Base-by-base conservation (phyloP, 345 rosid species). In the Salix dunnii region DNA sequence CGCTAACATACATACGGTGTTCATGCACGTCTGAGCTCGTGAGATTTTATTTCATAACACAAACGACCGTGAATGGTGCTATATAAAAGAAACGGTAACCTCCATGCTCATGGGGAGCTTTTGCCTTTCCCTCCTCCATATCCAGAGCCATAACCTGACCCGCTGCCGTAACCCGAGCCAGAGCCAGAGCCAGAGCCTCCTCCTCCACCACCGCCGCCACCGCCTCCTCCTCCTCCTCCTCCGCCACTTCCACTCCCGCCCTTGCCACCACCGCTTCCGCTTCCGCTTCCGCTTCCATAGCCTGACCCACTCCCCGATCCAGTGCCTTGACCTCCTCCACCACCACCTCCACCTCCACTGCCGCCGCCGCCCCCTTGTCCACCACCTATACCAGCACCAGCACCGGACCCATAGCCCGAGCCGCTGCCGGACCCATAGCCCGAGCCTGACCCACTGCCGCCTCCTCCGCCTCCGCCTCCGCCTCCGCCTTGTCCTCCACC, bases 321-420 rank as follows among this genome's bases (percentile, higher is more conserved):
- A 9, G 42, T 8, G 42, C 42, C 42, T 38, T 38, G 42, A 38
- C 42, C 42, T 38, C 42, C 42, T 1, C n/a, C n/a, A n/a, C n/a
- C n/a, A n/a, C n/a, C 42, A 1, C 42, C 42, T 0, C 42, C 42
- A 2, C 78, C 90, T 0, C 89, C 90, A 0, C 90, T 81, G 1
- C 90, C 79, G 0, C 85, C 85, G 5, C 76, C 89, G 0, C 89
- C 82, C 0, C 89, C 90, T 1, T 33, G 36, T 33, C 89, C 87
- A 10, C 14, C 46, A 40, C 14, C 46, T 40, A 1, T 85, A 1
- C 81, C 75, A 13, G 91, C 88, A 0, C 79, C 79, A 0, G 81
- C 51, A 0, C 82, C 46, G 0, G 46, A 40, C 11, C 46, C 88
- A 78, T 0, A 40, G 14, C 87, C 75, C 0, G 88, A 80, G 0